Percentiles rank a stretch among this genome's conserved stretches.
phyloP scores from a whole-genome alignment of 148 eudicot species.

The Camellia japonica region DNA sequence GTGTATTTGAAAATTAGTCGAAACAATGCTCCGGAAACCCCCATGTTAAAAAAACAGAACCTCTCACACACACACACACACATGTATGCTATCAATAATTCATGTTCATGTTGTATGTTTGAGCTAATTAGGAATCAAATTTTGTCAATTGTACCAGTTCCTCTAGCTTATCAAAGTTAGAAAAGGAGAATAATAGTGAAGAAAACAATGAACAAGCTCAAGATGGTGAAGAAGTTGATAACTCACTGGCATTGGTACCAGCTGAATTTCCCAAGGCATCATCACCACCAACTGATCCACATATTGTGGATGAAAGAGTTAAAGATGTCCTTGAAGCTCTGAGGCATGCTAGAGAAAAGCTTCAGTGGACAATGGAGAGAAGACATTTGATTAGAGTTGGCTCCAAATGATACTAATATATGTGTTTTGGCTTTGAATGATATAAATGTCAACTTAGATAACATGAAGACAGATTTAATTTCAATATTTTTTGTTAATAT shows the following conservation, averaged over 20 bases:
- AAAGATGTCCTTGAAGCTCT: conserved; percentile 52
- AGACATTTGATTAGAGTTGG: conserved; percentile 41
- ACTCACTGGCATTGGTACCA: conserved; percentile 56
- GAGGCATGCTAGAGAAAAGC: conserved; percentile 41
- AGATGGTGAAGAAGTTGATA: conserved; percentile 25
- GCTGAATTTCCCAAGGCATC: conserved; percentile 28
- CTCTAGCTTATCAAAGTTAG: conserved; percentile 13
- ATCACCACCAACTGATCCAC: conserved; percentile 21
- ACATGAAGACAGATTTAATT: neutral
- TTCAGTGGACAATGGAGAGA: conserved; percentile 41
- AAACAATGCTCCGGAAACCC: too few relatives aligned
- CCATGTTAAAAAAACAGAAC: too few relatives aligned
- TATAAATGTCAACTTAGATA: neutral
- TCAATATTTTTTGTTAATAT: neutral
- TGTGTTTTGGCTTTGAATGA: neutral
- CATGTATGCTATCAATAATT: too few relatives aligned
- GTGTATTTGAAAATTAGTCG: too few relatives aligned
- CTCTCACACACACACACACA: too few relatives aligned
- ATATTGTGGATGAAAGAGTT: conserved; percentile 33
- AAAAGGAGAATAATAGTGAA: conserved; percentile 6
- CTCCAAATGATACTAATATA: conserved; percentile 5
- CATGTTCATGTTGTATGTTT: neutral
- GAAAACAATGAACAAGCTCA: conserved; percentile 15
- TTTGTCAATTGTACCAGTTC: neutral
- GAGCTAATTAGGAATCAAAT: neutral